Evolutionary conservation across 331 rosid genomes (phyloP), one percentile per base, ranked within the genome.

Genomic region (Erythrophleum ivorense): DNA sequence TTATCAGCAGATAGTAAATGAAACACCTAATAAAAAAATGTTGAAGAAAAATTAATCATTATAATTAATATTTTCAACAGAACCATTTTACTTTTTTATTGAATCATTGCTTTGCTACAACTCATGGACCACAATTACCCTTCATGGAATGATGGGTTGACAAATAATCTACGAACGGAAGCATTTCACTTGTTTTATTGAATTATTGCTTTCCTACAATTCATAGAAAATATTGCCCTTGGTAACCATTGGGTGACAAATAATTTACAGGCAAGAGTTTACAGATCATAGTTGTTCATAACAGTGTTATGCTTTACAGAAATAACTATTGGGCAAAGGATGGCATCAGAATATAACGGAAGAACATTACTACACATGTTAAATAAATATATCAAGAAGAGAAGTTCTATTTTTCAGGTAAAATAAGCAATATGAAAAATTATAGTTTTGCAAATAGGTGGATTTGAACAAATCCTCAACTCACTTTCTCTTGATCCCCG

Each of bases 401-500:
- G 0, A 45, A 59, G 46, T 21, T 58, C 58, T 19, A 34, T 29
- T 59, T 52, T 38, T 50, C 55, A 55, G 7, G 78, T 64, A 57
- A 76, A 66, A 54, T 9, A 60, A 82, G 52, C 15, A 54, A 41
- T 55, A 75, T 41, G 57, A 15, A 29, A 29, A 21, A 60, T 24
- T 21, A 19, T 40, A 13, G 67, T 11, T 34, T 16, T 40, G 16
- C 11, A 63, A 77, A 60, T 50, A n/a, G 53, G n/a, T 3, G 29
- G 53, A 60, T 66, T 52, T 77, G 41, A 62, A 46, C 46, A 82
- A 21, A 63, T 63, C 50, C 48, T 72, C 57, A 48, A 88, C 97
- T 91, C 79, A 95, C 98, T 93, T 81, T 95, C 97, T 91, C 95
- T 86, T 60, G 95, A 90, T 86, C 89, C 89, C 31, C 87, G 81